Percentiles rank a stretch among this genome's conserved stretches.
phyloP scores from a whole-genome alignment of 2,329 filamentous ascomycete genomes.

The Lojkania enalia region DNA sequence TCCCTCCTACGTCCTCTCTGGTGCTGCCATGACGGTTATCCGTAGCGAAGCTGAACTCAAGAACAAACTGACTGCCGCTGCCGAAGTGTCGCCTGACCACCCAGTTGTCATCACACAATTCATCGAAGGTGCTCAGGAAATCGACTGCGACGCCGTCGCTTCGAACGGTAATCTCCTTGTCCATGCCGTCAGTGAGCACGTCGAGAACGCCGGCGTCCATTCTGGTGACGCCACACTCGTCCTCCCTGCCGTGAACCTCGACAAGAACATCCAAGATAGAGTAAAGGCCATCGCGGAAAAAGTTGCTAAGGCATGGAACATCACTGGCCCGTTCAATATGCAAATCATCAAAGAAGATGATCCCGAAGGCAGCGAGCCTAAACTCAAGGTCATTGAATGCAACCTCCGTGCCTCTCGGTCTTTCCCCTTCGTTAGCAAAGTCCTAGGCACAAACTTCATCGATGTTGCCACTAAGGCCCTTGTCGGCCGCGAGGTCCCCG shows the following conservation, averaged over 20 bases:
- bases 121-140: conserved; percentile 94
- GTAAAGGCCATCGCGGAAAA: conserved; percentile 95
- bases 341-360: conserved; percentile 94
- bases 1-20: conserved; percentile 92
- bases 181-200: conserved; percentile 92
- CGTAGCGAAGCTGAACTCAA: conserved; percentile 84
- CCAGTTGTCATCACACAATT: conserved; percentile 98
- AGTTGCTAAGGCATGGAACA: conserved; percentile 95
- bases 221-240: conserved; percentile 96
- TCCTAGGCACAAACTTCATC: conserved; percentile 95
- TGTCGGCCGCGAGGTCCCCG: conserved; percentile 80
- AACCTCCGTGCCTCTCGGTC: conserved; percentile 96
- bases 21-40: conserved; percentile 98
- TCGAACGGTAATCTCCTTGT: conserved; percentile 83
- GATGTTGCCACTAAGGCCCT: conserved; percentile 93
- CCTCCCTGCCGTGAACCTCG: conserved; percentile 80
- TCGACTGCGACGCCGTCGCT: conserved; percentile 93
- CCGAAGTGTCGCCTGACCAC: conserved; percentile 90
- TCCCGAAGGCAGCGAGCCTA: conserved; percentile 72
- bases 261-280: conserved; percentile 75
- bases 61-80: conserved; percentile 90
- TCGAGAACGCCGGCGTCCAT: conserved; percentile 97
- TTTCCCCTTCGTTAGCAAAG: conserved; percentile 98
- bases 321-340: conserved; percentile 99
- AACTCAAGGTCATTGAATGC: conserved; percentile 96